These are phyloP conservation scores for Fusarium hainanense DNA, from an alignment of 2,329 filamentous ascomycete genomes.

Conservation along the genomic window DNA sequence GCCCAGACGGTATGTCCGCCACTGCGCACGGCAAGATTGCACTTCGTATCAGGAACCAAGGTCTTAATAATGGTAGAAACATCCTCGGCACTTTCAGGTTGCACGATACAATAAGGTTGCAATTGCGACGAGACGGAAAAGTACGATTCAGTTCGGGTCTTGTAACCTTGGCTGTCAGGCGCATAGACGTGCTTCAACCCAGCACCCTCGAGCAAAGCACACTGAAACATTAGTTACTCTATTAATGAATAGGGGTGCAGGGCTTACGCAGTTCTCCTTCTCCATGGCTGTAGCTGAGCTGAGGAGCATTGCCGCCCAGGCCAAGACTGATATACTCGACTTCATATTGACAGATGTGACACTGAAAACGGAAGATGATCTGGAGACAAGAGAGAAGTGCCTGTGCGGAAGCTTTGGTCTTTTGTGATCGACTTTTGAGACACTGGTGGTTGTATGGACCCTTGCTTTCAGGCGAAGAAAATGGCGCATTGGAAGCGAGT, in stretches of 20 bases:
- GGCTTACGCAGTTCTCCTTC: slow-evolving; percentile 8
- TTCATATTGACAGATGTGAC: slow-evolving; percentile 9
- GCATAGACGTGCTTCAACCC: slow-evolving; percentile 28
- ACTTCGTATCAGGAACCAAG: neutral
- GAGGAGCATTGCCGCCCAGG: slow-evolving; percentile 10
- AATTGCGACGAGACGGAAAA: slow-evolving; percentile 40
- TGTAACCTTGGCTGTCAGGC: slow-evolving; percentile 22
- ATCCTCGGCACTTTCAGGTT: slow-evolving; percentile 35
- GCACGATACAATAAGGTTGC: slow-evolving; percentile 44
- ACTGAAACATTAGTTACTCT: slow-evolving; percentile 17
- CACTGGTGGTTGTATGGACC: neutral
- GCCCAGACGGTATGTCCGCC: slow-evolving; percentile 22
- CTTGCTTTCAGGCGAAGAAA: neutral
- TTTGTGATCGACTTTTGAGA: slow-evolving; percentile 10
- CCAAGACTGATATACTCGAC: slow-evolving; percentile 3
- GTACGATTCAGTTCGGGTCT: slow-evolving; percentile 37
- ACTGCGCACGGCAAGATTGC: slow-evolving; percentile 17
- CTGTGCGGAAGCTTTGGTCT: slow-evolving; percentile 9
- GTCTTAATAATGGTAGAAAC: slow-evolving; percentile 35
- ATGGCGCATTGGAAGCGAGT: neutral
- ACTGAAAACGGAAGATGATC: neutral
- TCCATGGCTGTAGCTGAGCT: neutral
- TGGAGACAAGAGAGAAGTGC: slow-evolving; percentile 3
- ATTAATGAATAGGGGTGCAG: neutral
- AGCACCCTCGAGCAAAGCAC: slow-evolving; percentile 14